Conservation (phyloP, 2,329 filamentous ascomycete genomes). For the Apiospora rasikravindrae region DNA sequence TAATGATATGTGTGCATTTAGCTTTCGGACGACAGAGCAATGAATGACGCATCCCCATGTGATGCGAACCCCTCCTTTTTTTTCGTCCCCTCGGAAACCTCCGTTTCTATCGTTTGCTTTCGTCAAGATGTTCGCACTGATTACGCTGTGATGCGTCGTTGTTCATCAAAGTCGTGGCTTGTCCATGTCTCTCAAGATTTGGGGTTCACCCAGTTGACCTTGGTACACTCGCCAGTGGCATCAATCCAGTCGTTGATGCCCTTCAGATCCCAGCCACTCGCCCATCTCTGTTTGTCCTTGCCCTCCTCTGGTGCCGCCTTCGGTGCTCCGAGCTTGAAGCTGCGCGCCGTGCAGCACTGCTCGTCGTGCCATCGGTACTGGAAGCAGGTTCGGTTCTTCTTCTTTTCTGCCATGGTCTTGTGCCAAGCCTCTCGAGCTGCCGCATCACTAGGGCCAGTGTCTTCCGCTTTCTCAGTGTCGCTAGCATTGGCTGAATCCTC, state of each 20-base stretch:
- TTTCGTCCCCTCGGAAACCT: not conserved
- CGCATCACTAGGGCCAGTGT: conserved; percentile 33
- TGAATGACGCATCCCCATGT: not conserved
- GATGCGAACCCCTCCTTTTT: not conserved
- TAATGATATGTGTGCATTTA: conserved; percentile 10
- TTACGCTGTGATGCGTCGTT: not conserved
- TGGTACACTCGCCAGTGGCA: conserved; percentile 48
- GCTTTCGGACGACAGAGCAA: not conserved
- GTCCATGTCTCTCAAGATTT: conserved; percentile 22
- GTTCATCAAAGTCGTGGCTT: conserved; percentile 2
- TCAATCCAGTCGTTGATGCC: conserved; percentile 55
- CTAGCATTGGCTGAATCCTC: conserved; percentile 32
- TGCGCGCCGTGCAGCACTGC: conserved; percentile 48
- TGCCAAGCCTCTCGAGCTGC: conserved; percentile 30
- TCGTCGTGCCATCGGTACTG: conserved; percentile 53
- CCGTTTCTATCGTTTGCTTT: not conserved
- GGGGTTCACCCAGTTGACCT: conserved; percentile 46
- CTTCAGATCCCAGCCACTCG: conserved; percentile 52
- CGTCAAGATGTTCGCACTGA: not conserved
- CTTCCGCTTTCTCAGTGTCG: conserved; percentile 36
- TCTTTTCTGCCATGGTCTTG: conserved; percentile 35
- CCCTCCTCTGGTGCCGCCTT: conserved; percentile 37
- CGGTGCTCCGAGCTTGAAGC: conserved; percentile 51
- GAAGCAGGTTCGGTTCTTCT: conserved; percentile 47
- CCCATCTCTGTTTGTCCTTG: conserved; percentile 40